Evolutionary conservation across 1,284 basidiomycete genomes (phyloP).

Genomic region (Microbotryomycetes sp.): DNA sequence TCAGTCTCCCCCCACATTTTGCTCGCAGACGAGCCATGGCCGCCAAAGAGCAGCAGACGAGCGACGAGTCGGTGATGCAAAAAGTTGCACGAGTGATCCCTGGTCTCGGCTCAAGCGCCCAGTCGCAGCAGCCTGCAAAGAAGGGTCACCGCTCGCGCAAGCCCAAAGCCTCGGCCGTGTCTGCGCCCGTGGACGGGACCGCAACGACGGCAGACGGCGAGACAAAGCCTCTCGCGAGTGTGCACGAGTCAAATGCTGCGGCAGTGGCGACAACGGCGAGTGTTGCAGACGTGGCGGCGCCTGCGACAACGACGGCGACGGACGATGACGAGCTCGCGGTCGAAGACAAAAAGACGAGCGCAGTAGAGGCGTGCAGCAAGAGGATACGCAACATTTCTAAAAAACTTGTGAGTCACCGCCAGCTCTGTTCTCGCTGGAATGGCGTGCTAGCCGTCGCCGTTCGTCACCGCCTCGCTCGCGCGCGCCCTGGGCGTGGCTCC

Average conservation of each 20-base stretch:
- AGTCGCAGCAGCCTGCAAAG: background rate
- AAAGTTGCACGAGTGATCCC: conserved; percentile 5
- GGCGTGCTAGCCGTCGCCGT: background rate
- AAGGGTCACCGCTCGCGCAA: conserved; percentile 6
- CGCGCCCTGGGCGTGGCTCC: too few relatives aligned
- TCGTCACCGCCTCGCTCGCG: background rate
- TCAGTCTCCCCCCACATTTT: too few relatives aligned
- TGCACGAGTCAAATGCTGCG: background rate
- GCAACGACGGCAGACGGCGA: background rate
- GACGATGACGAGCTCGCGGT: conserved; percentile 5
- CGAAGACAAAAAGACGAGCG: conserved; percentile 22
- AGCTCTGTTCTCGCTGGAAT: background rate
- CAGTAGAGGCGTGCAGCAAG: conserved; percentile 33
- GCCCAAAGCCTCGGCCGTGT: background rate
- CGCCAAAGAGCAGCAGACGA: background rate
- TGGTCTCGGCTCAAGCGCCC: background rate
- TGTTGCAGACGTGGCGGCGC: background rate
- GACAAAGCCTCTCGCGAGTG: background rate
- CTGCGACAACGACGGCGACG: background rate
- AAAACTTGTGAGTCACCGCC: conserved; percentile 33
- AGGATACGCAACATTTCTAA: conserved; percentile 35
- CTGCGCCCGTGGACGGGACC: background rate
- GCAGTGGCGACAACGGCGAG: background rate
- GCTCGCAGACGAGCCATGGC: background rate
- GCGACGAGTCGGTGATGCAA: background rate